phyloP scores from a whole-genome alignment of 192 early-diverging fungal genomes.

The Chytriomyces confervae region DNA sequence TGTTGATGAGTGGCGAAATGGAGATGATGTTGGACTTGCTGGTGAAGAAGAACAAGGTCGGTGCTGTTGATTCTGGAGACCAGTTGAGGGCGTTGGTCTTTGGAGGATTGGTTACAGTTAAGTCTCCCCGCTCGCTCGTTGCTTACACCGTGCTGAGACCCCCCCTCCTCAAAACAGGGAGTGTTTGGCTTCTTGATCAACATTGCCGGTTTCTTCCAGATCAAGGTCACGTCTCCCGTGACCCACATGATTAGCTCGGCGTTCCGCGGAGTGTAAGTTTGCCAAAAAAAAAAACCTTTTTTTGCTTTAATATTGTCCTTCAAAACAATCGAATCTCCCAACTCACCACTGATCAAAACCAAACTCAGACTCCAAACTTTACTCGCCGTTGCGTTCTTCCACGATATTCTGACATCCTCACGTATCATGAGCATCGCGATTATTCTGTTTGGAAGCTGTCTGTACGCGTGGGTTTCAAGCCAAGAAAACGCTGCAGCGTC shows the following conservation, averaged over 20 bases:
- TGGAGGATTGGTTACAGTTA: conserved; percentile 33
- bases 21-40: not conserved
- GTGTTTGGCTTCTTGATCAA: conserved; percentile 68
- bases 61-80: not conserved
- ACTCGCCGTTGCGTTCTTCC: conserved; percentile 27
- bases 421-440: conserved; percentile 18
- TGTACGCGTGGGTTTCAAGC: conserved; percentile 34
- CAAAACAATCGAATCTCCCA: not conserved
- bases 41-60: not conserved
- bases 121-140: not conserved
- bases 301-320: too few relatives aligned
- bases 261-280: conserved; percentile 64
- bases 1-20: conserved; percentile 54
- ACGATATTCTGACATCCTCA: conserved; percentile 19
- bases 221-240: conserved; percentile 65
- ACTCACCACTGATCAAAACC: not conserved
- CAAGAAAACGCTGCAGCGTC: not conserved
- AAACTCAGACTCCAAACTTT: conserved; percentile 30
- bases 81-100: conserved; percentile 16
- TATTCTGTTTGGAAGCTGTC: conserved; percentile 21
- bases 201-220: conserved; percentile 67
- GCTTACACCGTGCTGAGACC: too few relatives aligned
- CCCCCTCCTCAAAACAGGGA: conserved; percentile 31
- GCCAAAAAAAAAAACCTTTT: not conserved
- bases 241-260: conserved; percentile 66